Conservation (phyloP, 2,329 filamentous ascomycete species). For the Scleromitrula shiraiana region DNA sequence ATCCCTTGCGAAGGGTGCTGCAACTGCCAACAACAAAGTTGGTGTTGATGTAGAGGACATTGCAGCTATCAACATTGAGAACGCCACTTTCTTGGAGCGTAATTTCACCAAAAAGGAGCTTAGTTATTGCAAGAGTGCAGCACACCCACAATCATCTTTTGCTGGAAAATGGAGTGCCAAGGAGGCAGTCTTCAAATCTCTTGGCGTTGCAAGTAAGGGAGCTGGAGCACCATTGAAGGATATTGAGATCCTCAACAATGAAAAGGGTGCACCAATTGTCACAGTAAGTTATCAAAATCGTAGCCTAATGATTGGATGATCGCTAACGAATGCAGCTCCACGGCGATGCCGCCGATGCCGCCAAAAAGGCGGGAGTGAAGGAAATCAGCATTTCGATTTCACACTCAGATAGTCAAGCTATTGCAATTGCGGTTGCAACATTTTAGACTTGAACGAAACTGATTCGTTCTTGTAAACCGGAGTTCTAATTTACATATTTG, state of each 20-base stretch:
- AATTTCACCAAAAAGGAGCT: conserved; percentile 88
- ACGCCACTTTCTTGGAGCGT: conserved; percentile 86
- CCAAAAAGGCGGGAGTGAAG: conserved; percentile 81
- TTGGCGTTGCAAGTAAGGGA: conserved; percentile 79
- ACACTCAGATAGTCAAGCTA: conserved; percentile 88
- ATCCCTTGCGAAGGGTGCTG: conserved; percentile 57
- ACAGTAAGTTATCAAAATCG: conserved; percentile 53
- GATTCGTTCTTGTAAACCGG: conserved; percentile 11
- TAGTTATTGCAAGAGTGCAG: conserved; percentile 73
- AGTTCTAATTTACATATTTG: conserved; percentile 4
- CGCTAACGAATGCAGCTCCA: conserved; percentile 54
- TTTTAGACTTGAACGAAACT: conserved; percentile 40
- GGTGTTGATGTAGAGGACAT: conserved; percentile 94
- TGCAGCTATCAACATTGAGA: conserved; percentile 79
- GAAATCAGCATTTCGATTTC: conserved; percentile 89
- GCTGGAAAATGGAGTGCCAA: conserved; percentile 95
- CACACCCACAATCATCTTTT: conserved; percentile 81
- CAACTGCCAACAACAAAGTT: conserved; percentile 65
- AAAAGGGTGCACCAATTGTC: conserved; percentile 75
- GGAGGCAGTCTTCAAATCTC: conserved; percentile 96
- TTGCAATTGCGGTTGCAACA: conserved; percentile 83
- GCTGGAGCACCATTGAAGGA: conserved; percentile 86
- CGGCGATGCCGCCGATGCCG: conserved; percentile 73
- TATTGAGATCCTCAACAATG: conserved; percentile 82
- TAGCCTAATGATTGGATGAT: neutral